These are phyloP conservation scores for Populus hybrid DNA, from an alignment of 441 rosid genomes.

Conservation along the genomic window DNA sequence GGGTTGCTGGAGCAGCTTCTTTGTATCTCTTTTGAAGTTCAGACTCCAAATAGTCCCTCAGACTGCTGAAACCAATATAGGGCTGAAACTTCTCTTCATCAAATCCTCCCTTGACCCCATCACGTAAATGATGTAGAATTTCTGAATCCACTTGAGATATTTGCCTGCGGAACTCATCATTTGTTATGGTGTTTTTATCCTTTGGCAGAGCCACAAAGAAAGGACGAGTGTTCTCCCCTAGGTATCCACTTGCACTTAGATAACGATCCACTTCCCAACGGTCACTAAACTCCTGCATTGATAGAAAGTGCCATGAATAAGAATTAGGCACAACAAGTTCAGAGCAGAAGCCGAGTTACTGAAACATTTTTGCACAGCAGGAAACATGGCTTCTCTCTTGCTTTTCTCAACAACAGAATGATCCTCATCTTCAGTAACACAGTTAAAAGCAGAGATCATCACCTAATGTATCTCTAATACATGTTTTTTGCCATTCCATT, in stretches of 20 bases:
- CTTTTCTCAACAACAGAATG: background rate
- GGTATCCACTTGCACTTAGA: slow-evolving; percentile 90
- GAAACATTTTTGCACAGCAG: background rate
- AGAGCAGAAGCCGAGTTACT: background rate
- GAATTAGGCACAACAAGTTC: slow-evolving; percentile 1
- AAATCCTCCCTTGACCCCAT: slow-evolving; percentile 79
- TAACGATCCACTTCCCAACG: slow-evolving; percentile 93
- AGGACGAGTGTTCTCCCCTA: slow-evolving; percentile 80
- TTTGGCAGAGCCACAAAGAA: slow-evolving; percentile 89
- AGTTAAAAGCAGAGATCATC: background rate
- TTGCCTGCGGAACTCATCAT: slow-evolving; percentile 87
- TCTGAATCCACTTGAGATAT: slow-evolving; percentile 80
- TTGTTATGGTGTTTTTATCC: slow-evolving; percentile 69
- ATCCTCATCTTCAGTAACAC: background rate
- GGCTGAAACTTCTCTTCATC: slow-evolving; percentile 83
- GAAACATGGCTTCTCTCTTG: background rate
- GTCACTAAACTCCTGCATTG: slow-evolving; percentile 67
- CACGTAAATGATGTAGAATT: slow-evolving; percentile 62
- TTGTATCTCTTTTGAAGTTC: slow-evolving; percentile 95
- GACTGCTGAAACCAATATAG: slow-evolving; percentile 67
- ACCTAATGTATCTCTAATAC: background rate
- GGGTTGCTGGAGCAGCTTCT: slow-evolving; percentile 94
- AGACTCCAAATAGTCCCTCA: slow-evolving; percentile 80
- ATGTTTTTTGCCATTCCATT: background rate
- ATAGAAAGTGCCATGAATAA: slow-evolving; percentile 13